phyloP scores from a whole-genome alignment of 2,329 filamentous ascomycete genomes.

The Hypoxylon sp. region DNA sequence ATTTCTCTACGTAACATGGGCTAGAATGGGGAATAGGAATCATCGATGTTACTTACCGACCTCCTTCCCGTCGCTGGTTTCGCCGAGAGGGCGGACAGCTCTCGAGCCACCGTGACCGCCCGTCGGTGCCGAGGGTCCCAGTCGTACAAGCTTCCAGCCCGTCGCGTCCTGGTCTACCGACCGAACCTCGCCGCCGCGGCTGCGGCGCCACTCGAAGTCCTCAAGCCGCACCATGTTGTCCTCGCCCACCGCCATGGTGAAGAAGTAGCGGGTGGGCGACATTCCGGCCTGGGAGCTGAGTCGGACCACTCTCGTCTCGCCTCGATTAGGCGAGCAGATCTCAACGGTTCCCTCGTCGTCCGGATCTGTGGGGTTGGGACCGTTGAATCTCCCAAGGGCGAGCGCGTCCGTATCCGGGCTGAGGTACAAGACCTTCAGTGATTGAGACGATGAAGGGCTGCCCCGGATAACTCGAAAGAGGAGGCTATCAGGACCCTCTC shows the following conservation, averaged over 20 bases:
- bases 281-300: background rate
- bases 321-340: background rate
- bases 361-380: background rate
- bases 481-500: background rate
- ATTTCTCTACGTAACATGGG: too few relatives aligned
- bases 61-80: constrained; percentile 27
- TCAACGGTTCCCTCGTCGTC: background rate
- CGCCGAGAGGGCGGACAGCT: too few relatives aligned
- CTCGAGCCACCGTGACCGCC: constrained; percentile 6
- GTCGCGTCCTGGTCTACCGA: constrained; percentile 5
- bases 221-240: constrained; percentile 8
- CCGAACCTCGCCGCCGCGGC: constrained; percentile 26
- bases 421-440: background rate
- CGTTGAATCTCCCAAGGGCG: background rate
- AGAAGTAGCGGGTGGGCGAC: background rate
- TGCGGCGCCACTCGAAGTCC: constrained; percentile 36
- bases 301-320: background rate
- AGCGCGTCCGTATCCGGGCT: background rate
- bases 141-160: constrained; percentile 35
- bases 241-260: constrained; percentile 21
- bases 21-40: too few relatives aligned
- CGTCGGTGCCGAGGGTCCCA: constrained; percentile 1
- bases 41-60: too few relatives aligned
- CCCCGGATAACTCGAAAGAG: background rate
- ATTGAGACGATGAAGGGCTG: background rate